These are phyloP conservation scores for Psidium friedrichsthalianum DNA, from an alignment of 345 rosid genomes.

Conservation along the genomic window DNA sequence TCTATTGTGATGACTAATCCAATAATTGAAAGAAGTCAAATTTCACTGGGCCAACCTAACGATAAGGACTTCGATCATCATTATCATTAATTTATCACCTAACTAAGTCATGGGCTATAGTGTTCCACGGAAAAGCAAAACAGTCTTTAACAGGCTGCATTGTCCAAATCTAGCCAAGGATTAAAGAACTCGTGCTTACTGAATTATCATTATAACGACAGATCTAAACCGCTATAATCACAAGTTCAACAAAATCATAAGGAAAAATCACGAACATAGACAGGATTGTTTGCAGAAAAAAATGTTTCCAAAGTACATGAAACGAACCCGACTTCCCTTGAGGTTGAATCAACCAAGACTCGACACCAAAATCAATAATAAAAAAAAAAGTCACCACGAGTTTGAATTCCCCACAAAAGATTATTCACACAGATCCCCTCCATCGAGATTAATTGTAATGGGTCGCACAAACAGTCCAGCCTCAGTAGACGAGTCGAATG, in stretches of 20 bases:
- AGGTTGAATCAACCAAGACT: background rate
- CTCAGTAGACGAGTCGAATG: background rate
- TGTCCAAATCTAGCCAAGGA: background rate
- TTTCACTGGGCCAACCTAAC: background rate
- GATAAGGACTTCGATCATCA: background rate
- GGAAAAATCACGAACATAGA: background rate
- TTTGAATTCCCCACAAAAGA: background rate
- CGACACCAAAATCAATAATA: accelerated
- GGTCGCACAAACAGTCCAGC: accelerated
- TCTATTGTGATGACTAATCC: background rate
- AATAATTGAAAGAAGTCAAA: background rate
- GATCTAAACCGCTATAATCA: background rate
- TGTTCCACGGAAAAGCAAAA: background rate
- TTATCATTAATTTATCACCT: background rate
- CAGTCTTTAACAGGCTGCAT: background rate
- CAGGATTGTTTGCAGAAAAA: background rate
- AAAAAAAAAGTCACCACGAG: background rate
- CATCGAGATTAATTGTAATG: background rate
- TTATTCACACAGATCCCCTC: background rate
- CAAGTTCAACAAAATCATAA: background rate
- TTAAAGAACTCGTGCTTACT: background rate
- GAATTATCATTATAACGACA: background rate
- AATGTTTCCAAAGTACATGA: accelerated
- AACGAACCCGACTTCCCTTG: background rate
- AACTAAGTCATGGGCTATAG: background rate